Conservation (phyloP, 208 protist species). For the Trypanosoma cruzi region DNA sequence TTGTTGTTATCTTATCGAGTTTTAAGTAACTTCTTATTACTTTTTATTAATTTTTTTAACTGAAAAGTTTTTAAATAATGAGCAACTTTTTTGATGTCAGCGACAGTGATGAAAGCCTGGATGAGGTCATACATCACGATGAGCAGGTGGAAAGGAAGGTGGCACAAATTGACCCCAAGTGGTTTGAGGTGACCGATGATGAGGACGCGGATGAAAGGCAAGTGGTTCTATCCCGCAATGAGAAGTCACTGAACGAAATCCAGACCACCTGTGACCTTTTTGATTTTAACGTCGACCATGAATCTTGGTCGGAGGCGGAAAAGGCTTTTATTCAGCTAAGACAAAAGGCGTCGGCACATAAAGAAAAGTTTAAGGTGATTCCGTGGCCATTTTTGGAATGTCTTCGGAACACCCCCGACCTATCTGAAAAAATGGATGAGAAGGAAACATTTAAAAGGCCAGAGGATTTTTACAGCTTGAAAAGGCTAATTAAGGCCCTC, state of each 20-base stretch:
- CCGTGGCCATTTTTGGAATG: slow-evolving; percentile 49
- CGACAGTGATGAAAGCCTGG: slow-evolving; percentile 59
- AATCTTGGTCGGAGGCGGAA: slow-evolving; percentile 39
- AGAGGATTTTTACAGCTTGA: slow-evolving; percentile 55
- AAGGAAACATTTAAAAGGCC: slow-evolving; percentile 49
- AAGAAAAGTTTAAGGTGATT: slow-evolving; percentile 48
- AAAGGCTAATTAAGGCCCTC: slow-evolving; percentile 43
- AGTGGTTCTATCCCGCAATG: slow-evolving; percentile 59
- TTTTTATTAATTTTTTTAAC: not conserved
- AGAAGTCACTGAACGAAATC: slow-evolving; percentile 59
- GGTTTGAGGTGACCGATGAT: slow-evolving; percentile 79
- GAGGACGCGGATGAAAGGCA: slow-evolving; percentile 65
- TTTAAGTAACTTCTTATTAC: too few species aligned
- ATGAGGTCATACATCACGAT: slow-evolving; percentile 33
- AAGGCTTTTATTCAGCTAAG: slow-evolving; percentile 33
- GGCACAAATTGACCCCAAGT: slow-evolving; percentile 68
- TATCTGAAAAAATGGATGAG: slow-evolving; percentile 43
- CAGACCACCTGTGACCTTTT: slow-evolving; percentile 51
- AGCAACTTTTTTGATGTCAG: slow-evolving; percentile 45
- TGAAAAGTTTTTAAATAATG: slow-evolving; percentile 14
- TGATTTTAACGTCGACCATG: slow-evolving; percentile 40
- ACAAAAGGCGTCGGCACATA: slow-evolving; percentile 34
- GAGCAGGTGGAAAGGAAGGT: slow-evolving; percentile 44
- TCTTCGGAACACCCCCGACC: slow-evolving; percentile 52
- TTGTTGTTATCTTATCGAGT: too few species aligned